phyloP scores from a whole-genome alignment of 805 yeast genomes.

The Priceomyces melissophilus region DNA sequence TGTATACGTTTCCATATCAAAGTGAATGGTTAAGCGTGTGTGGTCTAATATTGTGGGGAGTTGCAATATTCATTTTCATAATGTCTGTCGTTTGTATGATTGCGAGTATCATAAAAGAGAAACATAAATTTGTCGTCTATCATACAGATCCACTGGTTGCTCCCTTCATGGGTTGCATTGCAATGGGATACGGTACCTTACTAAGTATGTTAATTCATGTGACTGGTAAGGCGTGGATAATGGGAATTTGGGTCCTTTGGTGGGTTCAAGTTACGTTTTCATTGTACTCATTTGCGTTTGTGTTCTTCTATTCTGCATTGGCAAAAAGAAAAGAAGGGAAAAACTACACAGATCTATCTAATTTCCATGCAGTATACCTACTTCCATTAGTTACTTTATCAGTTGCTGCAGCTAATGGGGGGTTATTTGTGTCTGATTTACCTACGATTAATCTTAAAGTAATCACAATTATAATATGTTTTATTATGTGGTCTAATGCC shows the following conservation, averaged over 20 bases:
- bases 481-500: constrained; percentile 69
- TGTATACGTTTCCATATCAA: constrained; percentile 64
- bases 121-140: constrained; percentile 12
- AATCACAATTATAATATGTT: constrained; percentile 51
- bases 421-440: constrained; percentile 43
- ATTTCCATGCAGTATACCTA: constrained; percentile 55
- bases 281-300: constrained; percentile 56
- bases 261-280: constrained; percentile 61
- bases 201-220: constrained; percentile 52
- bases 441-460: constrained; percentile 43
- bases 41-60: constrained; percentile 61
- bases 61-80: constrained; percentile 49
- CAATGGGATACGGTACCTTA: constrained; percentile 76
- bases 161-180: constrained; percentile 71
- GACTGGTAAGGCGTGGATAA: constrained; percentile 40
- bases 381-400: constrained; percentile 79
- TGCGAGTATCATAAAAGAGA: constrained; percentile 36
- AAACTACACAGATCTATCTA: constrained; percentile 16
- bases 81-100: constrained; percentile 40
- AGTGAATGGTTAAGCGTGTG: constrained; percentile 55
- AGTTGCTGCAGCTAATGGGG: constrained; percentile 73
- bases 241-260: constrained; percentile 64
- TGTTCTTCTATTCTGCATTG: constrained; percentile 49
- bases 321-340: constrained; percentile 29
- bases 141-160: constrained; percentile 42